Evolutionary conservation across 2,329 filamentous ascomycete genomes (phyloP).

Genomic region (Hirsutella rhossiliensis): DNA sequence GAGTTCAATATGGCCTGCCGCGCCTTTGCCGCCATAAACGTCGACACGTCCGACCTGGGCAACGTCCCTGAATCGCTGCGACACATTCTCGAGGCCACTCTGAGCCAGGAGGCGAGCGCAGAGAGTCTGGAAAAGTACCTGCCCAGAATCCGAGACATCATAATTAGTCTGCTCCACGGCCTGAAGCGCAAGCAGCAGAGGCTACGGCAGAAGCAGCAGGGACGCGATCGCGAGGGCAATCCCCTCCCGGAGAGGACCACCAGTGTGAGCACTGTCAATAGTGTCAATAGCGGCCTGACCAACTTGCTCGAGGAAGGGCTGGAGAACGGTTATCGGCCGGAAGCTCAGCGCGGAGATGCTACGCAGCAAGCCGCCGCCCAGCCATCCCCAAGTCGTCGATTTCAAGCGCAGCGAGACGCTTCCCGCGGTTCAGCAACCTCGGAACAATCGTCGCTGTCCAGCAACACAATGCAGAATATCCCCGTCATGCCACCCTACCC

Average conservation of each 20-base stretch:
- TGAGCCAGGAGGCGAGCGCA: conserved; percentile 91
- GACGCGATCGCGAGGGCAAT: conserved; percentile 38
- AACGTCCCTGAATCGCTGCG: conserved; percentile 88
- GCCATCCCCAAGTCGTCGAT: conserved; percentile 35
- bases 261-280: conserved; percentile 47
- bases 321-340: conserved; percentile 36
- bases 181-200: conserved; percentile 95
- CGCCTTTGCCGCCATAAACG: conserved; percentile 91
- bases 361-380: conserved; percentile 16
- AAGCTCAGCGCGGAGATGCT: conserved; percentile 19
- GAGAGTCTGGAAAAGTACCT: conserved; percentile 90
- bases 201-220: conserved; percentile 50
- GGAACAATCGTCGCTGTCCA: conserved; percentile 59
- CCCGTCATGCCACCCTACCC: conserved; percentile 65
- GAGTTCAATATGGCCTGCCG: conserved; percentile 99
- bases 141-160: conserved; percentile 92
- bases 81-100: conserved; percentile 84
- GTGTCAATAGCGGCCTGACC: conserved; percentile 42
- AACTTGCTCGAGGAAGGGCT: conserved; percentile 48
- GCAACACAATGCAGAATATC: conserved; percentile 62
- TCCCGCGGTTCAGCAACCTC: conserved; percentile 38
- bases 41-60: conserved; percentile 86
- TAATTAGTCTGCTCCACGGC: conserved; percentile 92
- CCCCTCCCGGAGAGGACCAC: conserved; percentile 36
- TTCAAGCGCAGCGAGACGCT: conserved; percentile 35